Evolutionary conservation across 2,329 filamentous ascomycete species (phyloP), one percentile per base, ranked within the genome.

Genomic region (Stagonosporopsis tanaceti): DNA sequence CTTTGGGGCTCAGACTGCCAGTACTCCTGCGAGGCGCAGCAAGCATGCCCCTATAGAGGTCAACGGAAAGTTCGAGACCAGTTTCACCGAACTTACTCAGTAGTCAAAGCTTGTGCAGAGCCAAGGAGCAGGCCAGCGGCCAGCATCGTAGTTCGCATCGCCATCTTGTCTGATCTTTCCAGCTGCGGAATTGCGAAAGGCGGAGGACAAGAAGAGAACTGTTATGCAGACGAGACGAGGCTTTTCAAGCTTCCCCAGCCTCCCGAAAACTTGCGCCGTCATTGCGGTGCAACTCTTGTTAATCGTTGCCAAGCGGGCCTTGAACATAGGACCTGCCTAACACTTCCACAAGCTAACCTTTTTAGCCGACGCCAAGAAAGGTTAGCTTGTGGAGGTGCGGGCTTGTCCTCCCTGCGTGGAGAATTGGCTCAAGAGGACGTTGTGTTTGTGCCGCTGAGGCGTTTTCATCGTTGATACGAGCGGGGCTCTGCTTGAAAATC

Each of bases 1-100:
- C 73, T 50, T 66, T 73, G 3, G 70, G 70, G 42, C 69, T 75
- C 37, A 76, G 63, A 37, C 57, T 73, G 14, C 67, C 72, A 15
- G 70, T 70, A 47, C 73, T 72, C 57, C 73, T 62, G 50, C 73
- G 63, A 38, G 73, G 71, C 17, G 67, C 67, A 56, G 68, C 67
- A 59, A 67, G 61, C 59, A 64, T 60, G 17, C 60, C 63, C 59
- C 62, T 66, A 24, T 14, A 5, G n/a, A 30, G 7, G 27, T 67
- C 48, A 67, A 51, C 34, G 28, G 14, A 15, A 8, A 20, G 12
- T 39, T 11, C 7, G 14, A 40, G 1, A 44, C 2, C 14, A 1
- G 6, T 8, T 11, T 20, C 11, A 40, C 3, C 9, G 7, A 28
- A 67, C 68, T 45, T 45, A 72, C 71, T 74, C 70, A 22, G 63